Base-by-base conservation (phyloP, 1,139 yeast species). In the Yamadazyma conglobata region DNA sequence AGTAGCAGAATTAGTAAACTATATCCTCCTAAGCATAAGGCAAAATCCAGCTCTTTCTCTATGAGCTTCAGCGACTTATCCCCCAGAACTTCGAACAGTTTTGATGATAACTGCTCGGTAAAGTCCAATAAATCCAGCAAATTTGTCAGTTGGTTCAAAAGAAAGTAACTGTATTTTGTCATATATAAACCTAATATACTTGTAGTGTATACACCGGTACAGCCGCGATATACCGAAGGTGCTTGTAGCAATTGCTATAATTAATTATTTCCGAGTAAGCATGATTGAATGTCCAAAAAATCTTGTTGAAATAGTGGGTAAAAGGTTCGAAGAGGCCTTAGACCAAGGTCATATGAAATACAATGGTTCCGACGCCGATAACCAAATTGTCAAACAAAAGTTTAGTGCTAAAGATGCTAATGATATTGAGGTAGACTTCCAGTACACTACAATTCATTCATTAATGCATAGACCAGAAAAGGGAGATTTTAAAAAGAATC, bases 381-480 rank as follows among this genome's bases (percentile, higher is more conserved):
- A 43, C 19, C 55, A 56, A 37, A 29, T 44, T n/a, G 39, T 47
- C 10, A 44, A 47, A 6, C 34, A 42, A 9, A 38, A 44, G 12
- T 24, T 54, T 7, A 53, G 55, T 5, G 47, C 43, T 5, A 22
- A 14, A 3, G 29, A 19, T 4, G 31, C 16, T 4, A 22, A 22
- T 9, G 22, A 25, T 10, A 28, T 54, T 11, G 37, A 45, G 4
- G 30, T 54, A 14, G 44, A 50, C 6, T 49, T 54, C 32, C 65
- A 63, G 35, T 46, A 59, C 18, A 63, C 70, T 1, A 46, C 56
- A 15, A 48, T 66, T 23, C 46, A 54, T 23, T 58, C 79, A 7
- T 61, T 83, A 36, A 64, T 64, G 35, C 63, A 69, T 38, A 77
- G 85, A 47, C 88, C 91, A 10, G 77, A 73, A 29, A 46, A 54